Evolutionary conservation across 768 basidiomycete species (phyloP), one percentile per base, ranked within the genome.

Genomic region (Leccinum variicolor): DNA sequence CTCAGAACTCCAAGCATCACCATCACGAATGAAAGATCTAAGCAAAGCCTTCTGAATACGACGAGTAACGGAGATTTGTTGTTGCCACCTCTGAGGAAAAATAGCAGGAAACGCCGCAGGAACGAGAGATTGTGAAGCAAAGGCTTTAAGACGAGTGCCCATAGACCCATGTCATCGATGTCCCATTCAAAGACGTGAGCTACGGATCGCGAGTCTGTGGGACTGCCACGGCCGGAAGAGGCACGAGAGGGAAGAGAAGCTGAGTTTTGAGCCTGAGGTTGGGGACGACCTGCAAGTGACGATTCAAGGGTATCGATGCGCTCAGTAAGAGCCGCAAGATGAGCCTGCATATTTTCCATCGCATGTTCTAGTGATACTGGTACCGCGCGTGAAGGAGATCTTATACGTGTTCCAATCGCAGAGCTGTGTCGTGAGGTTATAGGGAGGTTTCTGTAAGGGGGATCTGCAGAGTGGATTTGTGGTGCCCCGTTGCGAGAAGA

Each of bases 81-180:
- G 61, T 84, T 83, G 17, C 51, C 57, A 63, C 80, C 80, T 55
- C 75, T 75, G 19, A 82, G 77, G 59, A 92, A 81, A 71, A 92
- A 87, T 13, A 73, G 65, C 10, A 82, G 71, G 41, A 89, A 63
- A 34, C 79, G 75, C 43, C 78, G 80, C 39, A 90, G 61, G 23
- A 71, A 69, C 11, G 76, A 75, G 14, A 85, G 58, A 21, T 81
- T 78, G 29, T 78, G 77, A n/a, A 81, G 72, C 13, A 91, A 53
- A 10, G 90, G 90, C 58, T 81, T 83, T 6, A 90, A 74, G 15
- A 92, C 75, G 47, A 87, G 64, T 7, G 91, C 83, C 92, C 92
- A 94, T 76, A 92, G 81, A 49, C 92, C 92, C 68, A 92, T 76
- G 67, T 92, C 89, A 51, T 90, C 82, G n/a, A 89, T 66, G 67